Conservation (phyloP, 2,329 filamentous ascomycete genomes). For the Ceratocystiopsis brevicomis region DNA sequence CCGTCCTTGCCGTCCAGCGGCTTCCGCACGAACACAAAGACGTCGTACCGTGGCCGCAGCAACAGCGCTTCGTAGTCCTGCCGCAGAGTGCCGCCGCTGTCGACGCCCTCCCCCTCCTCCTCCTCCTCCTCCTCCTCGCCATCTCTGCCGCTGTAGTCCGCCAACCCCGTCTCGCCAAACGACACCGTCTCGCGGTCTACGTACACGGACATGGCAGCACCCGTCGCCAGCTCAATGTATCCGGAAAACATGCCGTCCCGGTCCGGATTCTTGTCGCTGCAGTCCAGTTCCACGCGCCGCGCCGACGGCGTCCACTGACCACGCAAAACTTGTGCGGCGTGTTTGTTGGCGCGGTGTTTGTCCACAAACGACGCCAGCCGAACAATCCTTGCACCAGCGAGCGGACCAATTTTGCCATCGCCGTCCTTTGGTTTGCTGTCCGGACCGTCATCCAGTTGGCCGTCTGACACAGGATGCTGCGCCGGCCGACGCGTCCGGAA, state of each 20-base stretch:
- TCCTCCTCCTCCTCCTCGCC: too few species aligned
- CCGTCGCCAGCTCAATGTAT: background rate
- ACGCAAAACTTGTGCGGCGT: constrained; percentile 1
- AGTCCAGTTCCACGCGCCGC: constrained; percentile 3
- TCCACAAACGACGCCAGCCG: constrained; percentile 4
- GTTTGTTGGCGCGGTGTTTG: constrained; percentile 6
- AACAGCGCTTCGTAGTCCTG: background rate
- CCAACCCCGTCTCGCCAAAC: constrained; percentile 4
- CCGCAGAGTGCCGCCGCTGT: background rate
- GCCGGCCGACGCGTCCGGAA: constrained; percentile 3
- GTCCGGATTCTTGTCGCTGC: background rate
- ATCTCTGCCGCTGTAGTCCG: background rate
- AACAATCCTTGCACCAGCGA: constrained; percentile 1
- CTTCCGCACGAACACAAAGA: constrained; percentile 6
- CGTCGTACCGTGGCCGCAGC: constrained; percentile 4
- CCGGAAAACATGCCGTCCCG: constrained; percentile 9
- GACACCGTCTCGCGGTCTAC: constrained; percentile 7
- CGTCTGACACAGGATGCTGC: background rate
- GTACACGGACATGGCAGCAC: constrained; percentile 2
- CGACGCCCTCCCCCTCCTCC: background rate
- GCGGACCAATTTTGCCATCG: too few species aligned
- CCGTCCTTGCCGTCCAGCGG: background rate
- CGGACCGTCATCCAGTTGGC: background rate
- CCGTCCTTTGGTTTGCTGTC: too few species aligned
- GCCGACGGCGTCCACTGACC: background rate